Evolutionary conservation across 129 eudicot genomes (phyloP).

Genomic region (Glebionis coronaria): DNA sequence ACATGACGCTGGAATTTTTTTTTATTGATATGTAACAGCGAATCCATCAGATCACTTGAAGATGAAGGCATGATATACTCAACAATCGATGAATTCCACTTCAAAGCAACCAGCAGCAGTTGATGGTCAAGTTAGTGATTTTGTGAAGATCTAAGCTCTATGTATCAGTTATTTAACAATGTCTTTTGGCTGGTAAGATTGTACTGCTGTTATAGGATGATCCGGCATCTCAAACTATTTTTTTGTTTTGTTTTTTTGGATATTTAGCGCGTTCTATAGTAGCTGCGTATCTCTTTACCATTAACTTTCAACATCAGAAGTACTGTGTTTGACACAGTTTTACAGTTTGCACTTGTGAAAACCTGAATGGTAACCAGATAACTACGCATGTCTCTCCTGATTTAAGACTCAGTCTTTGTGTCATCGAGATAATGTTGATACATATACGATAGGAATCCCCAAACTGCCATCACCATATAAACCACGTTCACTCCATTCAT

Average conservation of each 20-base stretch:
- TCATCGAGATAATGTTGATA: slow-evolving; percentile 35
- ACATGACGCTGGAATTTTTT: background rate
- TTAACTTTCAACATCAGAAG: too few relatives aligned
- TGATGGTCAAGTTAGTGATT: slow-evolving; percentile 20
- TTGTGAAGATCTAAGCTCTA: slow-evolving; percentile 7
- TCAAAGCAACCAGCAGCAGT: slow-evolving; percentile 61
- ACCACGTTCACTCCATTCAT: slow-evolving; percentile 29
- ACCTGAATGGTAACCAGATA: too few relatives aligned
- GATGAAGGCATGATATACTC: slow-evolving; percentile 87
- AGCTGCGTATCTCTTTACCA: too few relatives aligned
- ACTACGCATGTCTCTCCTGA: too few relatives aligned
- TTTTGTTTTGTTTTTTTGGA: background rate
- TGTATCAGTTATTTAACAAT: slow-evolving; percentile 8
- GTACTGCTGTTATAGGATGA: slow-evolving; percentile 5
- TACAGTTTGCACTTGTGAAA: too few relatives aligned
- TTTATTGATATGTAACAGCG: slow-evolving; percentile 36
- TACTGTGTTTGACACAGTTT: too few relatives aligned
- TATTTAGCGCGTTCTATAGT: background rate
- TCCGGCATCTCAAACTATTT: background rate
- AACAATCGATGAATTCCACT: slow-evolving; percentile 80
- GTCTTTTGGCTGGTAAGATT: slow-evolving; percentile 14
- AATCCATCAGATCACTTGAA: slow-evolving; percentile 71
- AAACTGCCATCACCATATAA: slow-evolving; percentile 15
- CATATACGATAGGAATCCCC: slow-evolving; percentile 14
- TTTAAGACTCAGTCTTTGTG: background rate